Percentiles rank a stretch among this genome's conserved stretches.
phyloP scores from a whole-genome alignment of 306 rosid species.

The Dalbergia cochinchinensis region DNA sequence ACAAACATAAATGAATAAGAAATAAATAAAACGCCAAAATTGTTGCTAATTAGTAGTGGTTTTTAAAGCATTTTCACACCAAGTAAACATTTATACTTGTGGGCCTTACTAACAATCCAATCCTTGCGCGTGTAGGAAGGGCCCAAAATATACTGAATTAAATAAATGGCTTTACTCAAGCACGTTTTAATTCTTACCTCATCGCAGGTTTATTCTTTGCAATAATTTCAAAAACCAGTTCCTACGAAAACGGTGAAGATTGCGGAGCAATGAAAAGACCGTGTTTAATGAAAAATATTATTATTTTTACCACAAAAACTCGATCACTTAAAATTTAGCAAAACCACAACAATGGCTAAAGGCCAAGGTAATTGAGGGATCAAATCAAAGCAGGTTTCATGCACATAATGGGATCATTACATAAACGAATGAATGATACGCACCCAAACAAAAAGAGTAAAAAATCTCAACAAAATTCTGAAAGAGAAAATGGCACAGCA shows the following conservation, averaged over 20 bases:
- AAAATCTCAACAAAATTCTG: not conserved
- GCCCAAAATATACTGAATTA: not conserved
- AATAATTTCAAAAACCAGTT: conserved; percentile 2
- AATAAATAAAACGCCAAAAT: not conserved
- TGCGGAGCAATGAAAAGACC: not conserved
- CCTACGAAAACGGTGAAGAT: not conserved
- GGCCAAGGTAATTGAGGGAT: not conserved
- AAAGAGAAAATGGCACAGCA: not conserved
- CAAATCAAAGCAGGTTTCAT: not conserved
- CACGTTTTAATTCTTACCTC: not conserved
- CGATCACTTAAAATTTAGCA: not conserved
- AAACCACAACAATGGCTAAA: conserved; percentile 6
- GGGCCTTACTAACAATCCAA: not conserved
- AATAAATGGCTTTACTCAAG: not conserved
- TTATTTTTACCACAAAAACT: not conserved
- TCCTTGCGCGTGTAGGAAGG: not conserved
- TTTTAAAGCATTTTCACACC: not conserved
- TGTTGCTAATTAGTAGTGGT: not conserved
- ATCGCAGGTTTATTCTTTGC: not conserved
- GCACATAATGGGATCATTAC: not conserved
- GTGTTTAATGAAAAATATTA: not conserved
- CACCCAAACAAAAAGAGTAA: not conserved
- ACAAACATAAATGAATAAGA: not conserved
- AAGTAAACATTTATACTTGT: not conserved
- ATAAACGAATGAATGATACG: not conserved